Percentiles rank a stretch among this genome's conserved stretches.
These are phyloP conservation scores for Choiromyces venosus DNA, from an alignment of 495 filamentous ascomycete species.

Conservation along the genomic window DNA sequence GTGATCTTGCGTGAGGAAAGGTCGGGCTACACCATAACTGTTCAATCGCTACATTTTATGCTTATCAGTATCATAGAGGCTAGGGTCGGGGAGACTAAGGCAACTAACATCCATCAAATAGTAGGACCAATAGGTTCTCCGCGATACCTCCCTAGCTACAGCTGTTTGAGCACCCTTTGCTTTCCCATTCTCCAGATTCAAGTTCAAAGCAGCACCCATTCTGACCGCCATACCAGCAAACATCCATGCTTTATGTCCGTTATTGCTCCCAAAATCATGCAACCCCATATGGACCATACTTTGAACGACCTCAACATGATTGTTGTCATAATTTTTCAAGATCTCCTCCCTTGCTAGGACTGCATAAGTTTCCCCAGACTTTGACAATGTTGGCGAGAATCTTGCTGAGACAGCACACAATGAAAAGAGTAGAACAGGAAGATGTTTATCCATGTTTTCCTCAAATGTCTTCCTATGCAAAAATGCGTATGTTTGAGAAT, in stretches of 20 bases:
- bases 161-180: constrained; percentile 32
- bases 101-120: constrained; percentile 43
- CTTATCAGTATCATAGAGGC: constrained; percentile 10
- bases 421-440: constrained; percentile 36
- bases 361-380: constrained; percentile 29
- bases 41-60: constrained; percentile 36
- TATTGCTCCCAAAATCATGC: constrained; percentile 41
- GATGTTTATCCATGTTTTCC: constrained; percentile 29
- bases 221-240: constrained; percentile 43
- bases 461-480: constrained; percentile 36
- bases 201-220: constrained; percentile 41
- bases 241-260: constrained; percentile 43
- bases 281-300: constrained; percentile 42
- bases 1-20: constrained; percentile 41
- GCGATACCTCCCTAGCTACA: constrained; percentile 32
- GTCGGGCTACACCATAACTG: constrained; percentile 41
- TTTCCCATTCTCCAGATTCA: constrained; percentile 39
- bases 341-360: constrained; percentile 30
- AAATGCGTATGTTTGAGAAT: constrained; percentile 43
- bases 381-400: constrained; percentile 20
- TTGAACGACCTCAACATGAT: constrained; percentile 39
- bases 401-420: constrained; percentile 40
- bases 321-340: constrained; percentile 38
- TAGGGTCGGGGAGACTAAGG: not conserved
- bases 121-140: constrained; percentile 42